phyloP scores from a whole-genome alignment of 1,284 basidiomycete genomes.

The Trichosporon ovoides region DNA sequence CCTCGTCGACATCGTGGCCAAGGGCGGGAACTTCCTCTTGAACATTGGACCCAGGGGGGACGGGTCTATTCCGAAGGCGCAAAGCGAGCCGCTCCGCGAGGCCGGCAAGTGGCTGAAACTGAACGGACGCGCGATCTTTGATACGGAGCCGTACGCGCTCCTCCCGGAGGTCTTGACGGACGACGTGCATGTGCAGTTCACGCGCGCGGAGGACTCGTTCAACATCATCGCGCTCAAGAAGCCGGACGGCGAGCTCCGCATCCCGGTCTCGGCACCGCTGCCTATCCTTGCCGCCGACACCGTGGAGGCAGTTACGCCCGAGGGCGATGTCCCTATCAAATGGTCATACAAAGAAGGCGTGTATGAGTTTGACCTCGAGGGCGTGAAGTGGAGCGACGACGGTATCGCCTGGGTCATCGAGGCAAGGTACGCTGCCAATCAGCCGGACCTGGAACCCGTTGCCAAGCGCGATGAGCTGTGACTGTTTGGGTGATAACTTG shows the following conservation, averaged over 20 bases:
- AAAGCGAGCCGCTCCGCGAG: conserved; percentile 52
- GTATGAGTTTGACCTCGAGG: conserved; percentile 16
- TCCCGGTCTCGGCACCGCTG: conserved; percentile 42
- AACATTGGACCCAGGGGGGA: conserved; percentile 57
- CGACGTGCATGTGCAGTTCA: conserved; percentile 52
- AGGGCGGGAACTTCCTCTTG: conserved; percentile 50
- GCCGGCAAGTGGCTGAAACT: conserved; percentile 55
- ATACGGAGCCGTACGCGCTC: conserved; percentile 39
- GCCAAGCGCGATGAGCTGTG: too few species aligned
- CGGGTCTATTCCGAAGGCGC: conserved; percentile 54
- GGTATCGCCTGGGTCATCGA: conserved; percentile 21
- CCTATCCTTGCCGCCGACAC: conserved; percentile 53
- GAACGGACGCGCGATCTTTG: conserved; percentile 55
- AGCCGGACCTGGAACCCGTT: too few species aligned
- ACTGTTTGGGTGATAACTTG: too few species aligned
- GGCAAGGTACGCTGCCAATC: conserved; percentile 11
- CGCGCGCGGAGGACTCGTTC: conserved; percentile 54
- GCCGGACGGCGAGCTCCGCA: conserved; percentile 38
- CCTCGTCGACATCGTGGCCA: conserved; percentile 54
- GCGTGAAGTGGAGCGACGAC: conserved; percentile 12
- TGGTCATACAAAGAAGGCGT: conserved; percentile 5
- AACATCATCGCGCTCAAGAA: conserved; percentile 54
- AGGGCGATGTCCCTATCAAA: conserved; percentile 13
- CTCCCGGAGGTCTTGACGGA: conserved; percentile 34
- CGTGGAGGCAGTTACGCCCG: conserved; percentile 46